Evolutionary conservation across 805 yeast species (phyloP), one percentile per base, ranked within the genome.

Genomic region (Yamadazyma endophytica): DNA sequence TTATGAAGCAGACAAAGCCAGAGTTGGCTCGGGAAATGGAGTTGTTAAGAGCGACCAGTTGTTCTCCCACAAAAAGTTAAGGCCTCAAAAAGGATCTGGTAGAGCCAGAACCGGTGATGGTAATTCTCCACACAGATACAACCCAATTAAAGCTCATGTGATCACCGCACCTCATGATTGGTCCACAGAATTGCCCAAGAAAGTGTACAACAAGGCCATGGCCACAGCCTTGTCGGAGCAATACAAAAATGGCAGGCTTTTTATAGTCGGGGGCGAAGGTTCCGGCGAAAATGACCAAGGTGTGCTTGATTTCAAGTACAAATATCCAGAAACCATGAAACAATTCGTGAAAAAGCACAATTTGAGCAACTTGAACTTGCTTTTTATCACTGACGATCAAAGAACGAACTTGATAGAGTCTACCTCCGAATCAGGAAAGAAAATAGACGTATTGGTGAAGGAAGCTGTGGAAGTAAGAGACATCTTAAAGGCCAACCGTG

Each of bases 71-170:
- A 73, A 74, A 50, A 92, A 92, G 55, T 65, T 92, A 44, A 69
- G 77, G 22, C 85, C 87, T 18, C 98, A 92, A 62, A 92, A 92
- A 61, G 97, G 97, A 38, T 66, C 86, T 11, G 99, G 99, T 62
- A 73, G 75, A 40, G 99, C 99, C 32, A 80, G 99, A 70, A 82
- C 77, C 33, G 99, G 99, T 66, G 97, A 89, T 61, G 88, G 84
- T 37, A 90, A 89, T 50, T 86, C 96, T 15, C 98, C 98, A 29
- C 82, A 80, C 26, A 79, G 96, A 64, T 79, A 77, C 50, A 86
- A 83, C 50, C 96, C 96, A 56, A 88, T 90, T 32, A 71, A 81
- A 47, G 97, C 97, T 0, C 76, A 82, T 49, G 96, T 92, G 11
- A 80, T 92, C 54, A 76, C 74, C 33, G 96, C 96, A 3, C 95